A percentile compares a stretch with the other conserved stretches of the same genome.
Evolutionary conservation across 768 basidiomycete species (phyloP).

Genomic region (Cyclocybe cylindracea): DNA sequence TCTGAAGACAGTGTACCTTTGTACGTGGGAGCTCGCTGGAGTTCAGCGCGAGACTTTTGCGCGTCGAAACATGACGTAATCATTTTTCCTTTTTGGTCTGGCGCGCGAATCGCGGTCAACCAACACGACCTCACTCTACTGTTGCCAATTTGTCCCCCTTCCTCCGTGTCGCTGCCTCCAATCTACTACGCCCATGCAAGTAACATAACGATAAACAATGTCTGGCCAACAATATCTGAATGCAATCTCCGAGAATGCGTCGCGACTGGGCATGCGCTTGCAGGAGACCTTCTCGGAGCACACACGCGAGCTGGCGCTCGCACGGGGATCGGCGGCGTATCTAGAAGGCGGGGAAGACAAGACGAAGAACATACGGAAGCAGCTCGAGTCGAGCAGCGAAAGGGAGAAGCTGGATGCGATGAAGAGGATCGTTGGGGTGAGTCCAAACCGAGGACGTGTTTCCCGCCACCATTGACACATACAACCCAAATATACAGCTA

Average conservation of each 20-base stretch:
- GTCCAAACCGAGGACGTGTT: constrained; percentile 27
- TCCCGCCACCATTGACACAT: not conserved
- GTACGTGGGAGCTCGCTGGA: too few species aligned
- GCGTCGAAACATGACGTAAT: constrained; percentile 10
- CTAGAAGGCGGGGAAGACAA: constrained; percentile 80
- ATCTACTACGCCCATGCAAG: too few species aligned
- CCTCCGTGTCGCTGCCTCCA: too few species aligned
- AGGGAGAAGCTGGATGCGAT: constrained; percentile 92
- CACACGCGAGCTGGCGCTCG: constrained; percentile 68
- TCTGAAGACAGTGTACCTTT: too few species aligned
- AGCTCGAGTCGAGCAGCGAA: constrained; percentile 88
- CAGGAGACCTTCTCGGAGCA: constrained; percentile 84
- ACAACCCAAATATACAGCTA: constrained; percentile 49
- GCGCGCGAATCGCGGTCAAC: not conserved
- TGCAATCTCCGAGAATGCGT: constrained; percentile 77
- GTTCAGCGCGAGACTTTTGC: too few species aligned
- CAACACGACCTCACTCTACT: not conserved
- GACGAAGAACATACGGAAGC: constrained; percentile 71
- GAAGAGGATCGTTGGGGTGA: constrained; percentile 91
- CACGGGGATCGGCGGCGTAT: constrained; percentile 57
- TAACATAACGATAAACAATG: constrained; percentile 22
- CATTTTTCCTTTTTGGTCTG: not conserved
- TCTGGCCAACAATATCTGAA: constrained; percentile 47
- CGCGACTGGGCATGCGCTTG: constrained; percentile 78
- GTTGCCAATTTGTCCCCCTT: too few species aligned